A percentile compares a stretch with the other conserved stretches of the same genome.
phyloP scores from a whole-genome alignment of 805 yeast species.

The Candida dendrica region DNA sequence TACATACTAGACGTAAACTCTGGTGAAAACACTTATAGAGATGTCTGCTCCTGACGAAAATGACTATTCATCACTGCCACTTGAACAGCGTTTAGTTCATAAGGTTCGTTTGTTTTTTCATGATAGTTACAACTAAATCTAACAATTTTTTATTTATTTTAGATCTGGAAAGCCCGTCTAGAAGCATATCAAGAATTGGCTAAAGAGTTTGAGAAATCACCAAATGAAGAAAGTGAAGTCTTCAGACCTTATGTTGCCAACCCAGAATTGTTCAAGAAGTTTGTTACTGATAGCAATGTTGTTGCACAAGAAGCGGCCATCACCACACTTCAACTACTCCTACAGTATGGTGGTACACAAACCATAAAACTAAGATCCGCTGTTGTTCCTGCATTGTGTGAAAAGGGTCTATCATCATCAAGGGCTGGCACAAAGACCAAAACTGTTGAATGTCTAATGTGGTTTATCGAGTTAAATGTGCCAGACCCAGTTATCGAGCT shows the following conservation, averaged over 20 bases:
- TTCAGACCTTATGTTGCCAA: constrained; percentile 42
- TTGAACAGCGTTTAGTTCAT: constrained; percentile 60
- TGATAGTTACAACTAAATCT: too few relatives aligned
- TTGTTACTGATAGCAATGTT: constrained; percentile 75
- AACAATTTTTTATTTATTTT: neutral
- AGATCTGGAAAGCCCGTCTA: constrained; percentile 76
- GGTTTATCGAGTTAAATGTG: constrained; percentile 57
- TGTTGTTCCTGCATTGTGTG: constrained; percentile 51
- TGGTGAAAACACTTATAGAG: too few relatives aligned
- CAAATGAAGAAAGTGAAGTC: constrained; percentile 47
- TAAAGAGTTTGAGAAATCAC: constrained; percentile 43
- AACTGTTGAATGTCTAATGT: constrained; percentile 53
- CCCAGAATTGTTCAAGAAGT: constrained; percentile 49
- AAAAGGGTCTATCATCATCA: constrained; percentile 73
- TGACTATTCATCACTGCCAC: constrained; percentile 56
- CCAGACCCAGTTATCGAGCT: constrained; percentile 64
- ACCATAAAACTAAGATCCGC: constrained; percentile 34
- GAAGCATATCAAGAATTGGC: constrained; percentile 69
- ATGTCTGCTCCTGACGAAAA: constrained; percentile 34
- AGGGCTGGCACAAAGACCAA: constrained; percentile 68
- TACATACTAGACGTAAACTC: neutral
- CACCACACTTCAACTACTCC: constrained; percentile 42
- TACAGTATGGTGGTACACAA: constrained; percentile 48
- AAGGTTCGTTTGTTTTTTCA: constrained; percentile 36
- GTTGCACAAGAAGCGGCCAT: constrained; percentile 87